Percentiles rank a stretch among this genome's conserved stretches.
Conservation (phyloP, 1,284 basidiomycete species). For the Cerioporus squamosus region DNA sequence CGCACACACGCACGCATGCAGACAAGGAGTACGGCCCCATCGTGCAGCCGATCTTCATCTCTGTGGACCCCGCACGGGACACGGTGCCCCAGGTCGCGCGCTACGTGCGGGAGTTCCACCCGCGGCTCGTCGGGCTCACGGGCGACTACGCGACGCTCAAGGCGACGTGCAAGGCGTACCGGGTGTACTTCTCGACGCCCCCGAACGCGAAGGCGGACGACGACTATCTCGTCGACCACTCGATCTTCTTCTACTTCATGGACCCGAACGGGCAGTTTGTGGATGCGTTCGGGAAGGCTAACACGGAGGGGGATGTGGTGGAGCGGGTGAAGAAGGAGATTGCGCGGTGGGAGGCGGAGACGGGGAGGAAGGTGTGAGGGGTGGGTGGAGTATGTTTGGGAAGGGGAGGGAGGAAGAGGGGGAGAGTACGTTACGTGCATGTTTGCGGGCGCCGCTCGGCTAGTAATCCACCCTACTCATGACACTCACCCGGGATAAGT, state of each 20-base stretch:
- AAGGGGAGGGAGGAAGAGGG: constrained; percentile 2
- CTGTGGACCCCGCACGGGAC: constrained; percentile 96
- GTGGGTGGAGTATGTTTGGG: too few species aligned
- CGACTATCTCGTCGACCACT: constrained; percentile 97
- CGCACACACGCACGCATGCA: constrained; percentile 31
- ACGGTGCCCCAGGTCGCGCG: constrained; percentile 61
- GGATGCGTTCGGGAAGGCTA: constrained; percentile 94
- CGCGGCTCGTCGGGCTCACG: constrained; percentile 86
- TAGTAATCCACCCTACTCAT: constrained; percentile 5
- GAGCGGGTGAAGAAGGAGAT: constrained; percentile 63
- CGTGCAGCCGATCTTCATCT: constrained; percentile 89
- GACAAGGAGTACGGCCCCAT: constrained; percentile 71
- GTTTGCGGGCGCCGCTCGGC: not conserved
- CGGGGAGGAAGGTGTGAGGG: constrained; percentile 36
- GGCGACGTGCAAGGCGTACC: constrained; percentile 90
- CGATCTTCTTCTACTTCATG: constrained; percentile 99
- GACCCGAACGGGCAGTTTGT: constrained; percentile 95
- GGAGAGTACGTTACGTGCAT: not conserved
- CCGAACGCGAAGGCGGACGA: constrained; percentile 84
- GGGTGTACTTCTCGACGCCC: constrained; percentile 98
- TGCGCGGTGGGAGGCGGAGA: constrained; percentile 54
- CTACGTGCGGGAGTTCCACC: constrained; percentile 88
- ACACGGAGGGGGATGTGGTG: constrained; percentile 72
- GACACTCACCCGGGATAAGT: not conserved
- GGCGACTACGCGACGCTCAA: constrained; percentile 90